phyloP scores from a whole-genome alignment of 805 yeast species.

The Yarrowia sp. region DNA sequence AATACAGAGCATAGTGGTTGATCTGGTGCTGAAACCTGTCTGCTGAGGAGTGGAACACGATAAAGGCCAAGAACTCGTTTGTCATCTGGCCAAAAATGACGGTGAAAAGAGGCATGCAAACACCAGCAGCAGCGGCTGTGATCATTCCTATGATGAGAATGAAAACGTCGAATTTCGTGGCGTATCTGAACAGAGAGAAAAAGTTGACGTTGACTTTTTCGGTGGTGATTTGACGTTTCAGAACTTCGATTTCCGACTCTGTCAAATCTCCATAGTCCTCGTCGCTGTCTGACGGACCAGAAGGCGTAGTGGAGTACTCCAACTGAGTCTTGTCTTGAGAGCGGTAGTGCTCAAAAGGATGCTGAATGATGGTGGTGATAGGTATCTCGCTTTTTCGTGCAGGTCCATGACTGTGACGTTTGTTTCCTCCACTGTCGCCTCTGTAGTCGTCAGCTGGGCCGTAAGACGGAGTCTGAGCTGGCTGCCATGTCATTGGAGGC shows the following conservation, averaged over 20 bases:
- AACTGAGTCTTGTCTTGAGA: neutral
- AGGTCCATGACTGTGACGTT: neutral
- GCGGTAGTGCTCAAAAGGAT: neutral
- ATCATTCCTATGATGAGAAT: slow-evolving; percentile 48
- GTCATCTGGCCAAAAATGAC: slow-evolving; percentile 54
- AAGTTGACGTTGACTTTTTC: slow-evolving; percentile 8
- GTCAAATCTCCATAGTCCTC: slow-evolving; percentile 6
- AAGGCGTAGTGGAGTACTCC: neutral
- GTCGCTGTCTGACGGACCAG: slow-evolving; percentile 9
- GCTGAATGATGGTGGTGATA: neutral
- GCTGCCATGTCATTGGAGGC: slow-evolving; percentile 4
- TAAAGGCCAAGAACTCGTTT: slow-evolving; percentile 49
- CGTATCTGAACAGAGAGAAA: slow-evolving; percentile 49
- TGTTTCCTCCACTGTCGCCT: neutral
- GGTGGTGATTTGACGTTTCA: neutral
- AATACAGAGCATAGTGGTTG: slow-evolving; percentile 51
- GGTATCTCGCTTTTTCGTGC: neutral
- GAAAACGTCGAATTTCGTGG: slow-evolving; percentile 47
- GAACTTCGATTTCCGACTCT: neutral
- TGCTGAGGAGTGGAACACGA: slow-evolving; percentile 44
- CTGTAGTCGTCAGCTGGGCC: slow-evolving; percentile 3
- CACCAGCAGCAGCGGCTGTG: slow-evolving; percentile 52
- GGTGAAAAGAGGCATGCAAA: slow-evolving; percentile 53
- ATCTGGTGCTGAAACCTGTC: slow-evolving; percentile 49
- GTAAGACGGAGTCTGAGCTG: neutral